phyloP scores from a whole-genome alignment of 2,329 filamentous ascomycete species.

The Phaeosphaeriaceae sp. region DNA sequence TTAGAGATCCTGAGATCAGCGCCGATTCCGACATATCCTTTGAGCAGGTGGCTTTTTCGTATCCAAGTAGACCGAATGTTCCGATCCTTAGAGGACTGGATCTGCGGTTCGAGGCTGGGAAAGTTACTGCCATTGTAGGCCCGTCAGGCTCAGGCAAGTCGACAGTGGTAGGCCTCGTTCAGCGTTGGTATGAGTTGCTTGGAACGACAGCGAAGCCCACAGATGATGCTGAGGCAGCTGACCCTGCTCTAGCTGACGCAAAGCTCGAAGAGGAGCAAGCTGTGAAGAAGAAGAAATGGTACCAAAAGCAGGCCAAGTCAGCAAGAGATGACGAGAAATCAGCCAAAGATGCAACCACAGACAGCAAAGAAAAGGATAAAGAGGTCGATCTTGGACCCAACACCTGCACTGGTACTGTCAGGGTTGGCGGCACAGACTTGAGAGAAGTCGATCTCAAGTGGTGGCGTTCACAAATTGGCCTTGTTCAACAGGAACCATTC shows the following conservation, averaged over 20 bases:
- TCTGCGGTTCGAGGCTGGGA: slow-evolving; percentile 66
- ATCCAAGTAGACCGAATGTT: slow-evolving; percentile 62
- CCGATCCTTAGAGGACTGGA: slow-evolving; percentile 68
- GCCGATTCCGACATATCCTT: slow-evolving; percentile 45
- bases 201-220: slow-evolving; percentile 26
- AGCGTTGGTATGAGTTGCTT: slow-evolving; percentile 72
- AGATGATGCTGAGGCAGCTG: slow-evolving; percentile 5
- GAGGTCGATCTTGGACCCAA: slow-evolving; percentile 31
- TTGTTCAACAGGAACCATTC: slow-evolving; percentile 52
- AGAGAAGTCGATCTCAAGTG: slow-evolving; percentile 48
- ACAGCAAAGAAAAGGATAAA: slow-evolving; percentile 19
- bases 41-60: slow-evolving; percentile 46
- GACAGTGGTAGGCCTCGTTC: slow-evolving; percentile 73
- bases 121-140: slow-evolving; percentile 76
- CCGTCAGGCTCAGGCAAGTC: slow-evolving; percentile 77
- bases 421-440: slow-evolving; percentile 37
- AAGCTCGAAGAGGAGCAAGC: slow-evolving; percentile 10
- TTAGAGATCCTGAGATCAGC: slow-evolving; percentile 44
- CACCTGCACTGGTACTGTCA: slow-evolving; percentile 42
- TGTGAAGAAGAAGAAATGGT: slow-evolving; percentile 19
- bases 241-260: slow-evolving; percentile 5
- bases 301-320: slow-evolving; percentile 4
- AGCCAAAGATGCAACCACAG: background rate
- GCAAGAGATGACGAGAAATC: slow-evolving; percentile 6
- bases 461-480: slow-evolving; percentile 56